Percentiles rank a stretch among this genome's conserved stretches.
Conservation (phyloP, 2,329 filamentous ascomycete species). For the Shiraia sp. region DNA sequence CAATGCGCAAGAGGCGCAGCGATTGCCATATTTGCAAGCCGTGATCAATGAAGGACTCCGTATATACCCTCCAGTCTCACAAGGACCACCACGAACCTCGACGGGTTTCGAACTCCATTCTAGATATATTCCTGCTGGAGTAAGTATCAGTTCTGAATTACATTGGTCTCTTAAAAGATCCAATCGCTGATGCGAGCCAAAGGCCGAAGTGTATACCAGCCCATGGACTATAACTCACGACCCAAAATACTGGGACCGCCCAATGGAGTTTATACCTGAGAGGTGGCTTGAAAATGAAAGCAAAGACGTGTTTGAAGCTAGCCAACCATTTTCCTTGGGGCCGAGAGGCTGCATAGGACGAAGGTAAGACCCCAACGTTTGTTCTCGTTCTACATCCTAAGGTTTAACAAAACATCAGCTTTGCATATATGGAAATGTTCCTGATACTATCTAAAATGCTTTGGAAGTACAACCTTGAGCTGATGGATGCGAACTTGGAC, state of each 20-base stretch:
- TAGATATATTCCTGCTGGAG: constrained; percentile 24
- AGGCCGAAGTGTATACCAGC: constrained; percentile 23
- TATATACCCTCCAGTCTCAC: constrained; percentile 33
- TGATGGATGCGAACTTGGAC: too few species aligned
- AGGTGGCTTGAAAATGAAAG: constrained; percentile 40
- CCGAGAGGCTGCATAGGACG: constrained; percentile 42
- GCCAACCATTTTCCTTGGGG: constrained; percentile 35
- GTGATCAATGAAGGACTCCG: constrained; percentile 31
- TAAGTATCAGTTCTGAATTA: too few species aligned
- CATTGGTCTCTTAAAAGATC: too few species aligned
- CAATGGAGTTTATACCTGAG: constrained; percentile 34
- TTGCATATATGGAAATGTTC: too few species aligned
- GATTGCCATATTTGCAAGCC: constrained; percentile 27
- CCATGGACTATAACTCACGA: constrained; percentile 24
- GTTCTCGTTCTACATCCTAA: too few species aligned
- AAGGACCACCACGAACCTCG: constrained; percentile 38
- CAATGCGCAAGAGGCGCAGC: not conserved
- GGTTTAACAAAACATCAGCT: too few species aligned
- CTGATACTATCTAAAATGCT: too few species aligned
- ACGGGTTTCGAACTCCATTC: constrained; percentile 13
- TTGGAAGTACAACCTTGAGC: too few species aligned
- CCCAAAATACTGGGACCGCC: constrained; percentile 18
- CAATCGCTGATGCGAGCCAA: too few species aligned
- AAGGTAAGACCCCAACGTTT: constrained; percentile 14
- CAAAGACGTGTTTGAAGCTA: constrained; percentile 23